Conservation (phyloP, 139 green algal species). For the Gonium pectorale region DNA sequence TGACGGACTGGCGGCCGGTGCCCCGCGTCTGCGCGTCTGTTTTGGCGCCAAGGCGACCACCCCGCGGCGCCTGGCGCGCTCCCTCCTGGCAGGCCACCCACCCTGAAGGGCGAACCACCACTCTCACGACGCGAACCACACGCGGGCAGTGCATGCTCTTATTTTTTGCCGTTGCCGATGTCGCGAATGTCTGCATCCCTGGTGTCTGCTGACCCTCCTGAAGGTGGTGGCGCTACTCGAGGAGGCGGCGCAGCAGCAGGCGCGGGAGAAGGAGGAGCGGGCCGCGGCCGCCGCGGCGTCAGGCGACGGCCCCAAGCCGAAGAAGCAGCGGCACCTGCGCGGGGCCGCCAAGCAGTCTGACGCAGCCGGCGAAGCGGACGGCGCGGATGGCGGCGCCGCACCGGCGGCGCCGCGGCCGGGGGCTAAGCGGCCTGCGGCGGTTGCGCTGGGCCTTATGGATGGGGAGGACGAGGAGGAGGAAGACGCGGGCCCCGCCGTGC, state of each 20-base stretch:
- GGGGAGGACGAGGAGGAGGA: slow-evolving; percentile 33
- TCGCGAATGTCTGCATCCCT: no score
- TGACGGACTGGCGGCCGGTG: no score
- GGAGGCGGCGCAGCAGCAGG: not conserved
- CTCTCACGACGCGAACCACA: no score
- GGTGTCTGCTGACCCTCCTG: not conserved
- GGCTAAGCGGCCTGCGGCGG: not conserved
- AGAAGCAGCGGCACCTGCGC: slow-evolving; percentile 30
- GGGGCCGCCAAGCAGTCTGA: not conserved
- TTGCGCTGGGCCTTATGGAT: slow-evolving; percentile 13
- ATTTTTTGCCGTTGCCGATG: no score
- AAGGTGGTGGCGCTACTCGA: slow-evolving; percentile 19
- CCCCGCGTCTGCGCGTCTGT: no score
- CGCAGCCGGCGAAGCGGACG: not conserved
- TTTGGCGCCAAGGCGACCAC: no score
- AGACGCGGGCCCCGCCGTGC: not conserved
- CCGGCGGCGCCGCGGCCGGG: not conserved
- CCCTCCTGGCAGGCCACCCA: no score
- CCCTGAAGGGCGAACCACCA: no score
- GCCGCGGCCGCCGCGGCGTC: not conserved
- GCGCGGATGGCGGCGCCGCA: not conserved
- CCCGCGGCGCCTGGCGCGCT: no score
- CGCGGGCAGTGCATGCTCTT: no score
- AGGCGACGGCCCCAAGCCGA: not conserved
- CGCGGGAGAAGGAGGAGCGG: not conserved